A percentile compares a stretch with the other conserved stretches of the same genome.
phyloP scores from a whole-genome alignment of 1,284 basidiomycete species.

The Psilocybe mexicana region DNA sequence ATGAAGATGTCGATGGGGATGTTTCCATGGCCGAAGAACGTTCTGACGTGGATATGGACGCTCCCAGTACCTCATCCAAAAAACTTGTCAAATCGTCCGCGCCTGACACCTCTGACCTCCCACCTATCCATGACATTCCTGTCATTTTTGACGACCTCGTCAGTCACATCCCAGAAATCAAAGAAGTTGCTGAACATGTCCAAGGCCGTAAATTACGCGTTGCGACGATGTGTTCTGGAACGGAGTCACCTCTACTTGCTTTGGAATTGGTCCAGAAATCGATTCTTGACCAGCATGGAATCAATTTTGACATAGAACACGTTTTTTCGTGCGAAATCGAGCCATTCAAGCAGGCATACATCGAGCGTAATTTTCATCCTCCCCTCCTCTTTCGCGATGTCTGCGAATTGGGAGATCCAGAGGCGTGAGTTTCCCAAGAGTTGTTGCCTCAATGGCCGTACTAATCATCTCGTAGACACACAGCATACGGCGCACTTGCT shows the following conservation, averaged over 20 bases:
- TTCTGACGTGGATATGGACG: conserved; percentile 47
- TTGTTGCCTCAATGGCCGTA: conserved; percentile 2
- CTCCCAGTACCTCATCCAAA: conserved; percentile 29
- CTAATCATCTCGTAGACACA: conserved; percentile 55
- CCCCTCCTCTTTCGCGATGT: conserved; percentile 94
- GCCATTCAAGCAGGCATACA: conserved; percentile 98
- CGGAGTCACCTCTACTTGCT: conserved; percentile 91
- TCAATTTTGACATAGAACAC: conserved; percentile 80
- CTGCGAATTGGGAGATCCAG: conserved; percentile 80
- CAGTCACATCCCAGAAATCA: conserved; percentile 66
- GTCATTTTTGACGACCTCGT: conserved; percentile 88
- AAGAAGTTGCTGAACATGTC: conserved; percentile 68
- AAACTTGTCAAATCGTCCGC: conserved; percentile 39
- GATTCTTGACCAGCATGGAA: conserved; percentile 67
- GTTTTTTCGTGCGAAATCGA: conserved; percentile 98
- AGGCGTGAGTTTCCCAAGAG: conserved; percentile 55
- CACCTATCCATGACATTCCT: conserved; percentile 83
- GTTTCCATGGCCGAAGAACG: conserved; percentile 30
- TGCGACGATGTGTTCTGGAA: conserved; percentile 97
- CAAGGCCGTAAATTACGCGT: conserved; percentile 86
- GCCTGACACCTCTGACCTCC: conserved; percentile 65
- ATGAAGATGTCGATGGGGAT: conserved; percentile 33
- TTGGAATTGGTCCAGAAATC: conserved; percentile 81
- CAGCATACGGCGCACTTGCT: conserved; percentile 87
- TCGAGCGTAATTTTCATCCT: conserved; percentile 92